These are phyloP conservation scores for Acrodontium crateriforme DNA, from an alignment of 2,329 filamentous ascomycete species.

Conservation along the genomic window DNA sequence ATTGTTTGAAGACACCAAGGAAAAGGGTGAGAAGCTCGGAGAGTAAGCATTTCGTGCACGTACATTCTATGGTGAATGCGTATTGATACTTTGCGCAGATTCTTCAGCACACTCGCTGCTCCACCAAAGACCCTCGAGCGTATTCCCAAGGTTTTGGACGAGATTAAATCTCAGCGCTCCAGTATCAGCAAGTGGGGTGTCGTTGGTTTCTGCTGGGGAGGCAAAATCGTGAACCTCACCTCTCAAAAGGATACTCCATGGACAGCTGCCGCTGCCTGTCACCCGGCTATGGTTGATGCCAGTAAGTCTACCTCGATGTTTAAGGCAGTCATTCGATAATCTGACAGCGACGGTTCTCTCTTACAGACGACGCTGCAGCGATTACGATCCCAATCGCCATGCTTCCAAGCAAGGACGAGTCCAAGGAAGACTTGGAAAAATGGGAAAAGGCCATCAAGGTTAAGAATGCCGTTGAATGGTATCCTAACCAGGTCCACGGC, in stretches of 20 bases:
- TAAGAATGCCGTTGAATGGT: conserved; percentile 35
- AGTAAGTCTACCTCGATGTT: no score
- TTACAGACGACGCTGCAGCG: conserved; percentile 41
- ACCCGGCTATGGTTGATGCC: conserved; percentile 48
- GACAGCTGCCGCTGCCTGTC: conserved; percentile 42
- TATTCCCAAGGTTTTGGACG: conserved; percentile 41
- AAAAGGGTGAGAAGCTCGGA: conserved; percentile 46
- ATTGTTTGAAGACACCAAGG: conserved; percentile 39
- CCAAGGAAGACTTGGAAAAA: conserved; percentile 35
- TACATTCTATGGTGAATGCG: neutral
- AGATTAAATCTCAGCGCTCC: conserved; percentile 35
- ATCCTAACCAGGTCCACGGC: conserved; percentile 29
- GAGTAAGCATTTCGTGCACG: conserved; percentile 43
- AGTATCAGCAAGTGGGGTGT: conserved; percentile 43
- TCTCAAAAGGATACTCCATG: conserved; percentile 38
- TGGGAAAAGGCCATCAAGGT: conserved; percentile 36
- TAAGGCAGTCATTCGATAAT: no score
- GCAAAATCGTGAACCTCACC: conserved; percentile 42
- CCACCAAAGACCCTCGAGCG: conserved; percentile 44
- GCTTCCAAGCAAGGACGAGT: conserved; percentile 44
- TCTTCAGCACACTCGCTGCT: conserved; percentile 43
- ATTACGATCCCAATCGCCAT: conserved; percentile 44
- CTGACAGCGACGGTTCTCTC: no score
- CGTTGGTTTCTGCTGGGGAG: conserved; percentile 44
- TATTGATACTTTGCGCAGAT: conserved; percentile 5